Evolutionary conservation across 139 green algal species (phyloP), one percentile per base, ranked within the genome.

Genomic region (Tetratostichococcus sp.): DNA sequence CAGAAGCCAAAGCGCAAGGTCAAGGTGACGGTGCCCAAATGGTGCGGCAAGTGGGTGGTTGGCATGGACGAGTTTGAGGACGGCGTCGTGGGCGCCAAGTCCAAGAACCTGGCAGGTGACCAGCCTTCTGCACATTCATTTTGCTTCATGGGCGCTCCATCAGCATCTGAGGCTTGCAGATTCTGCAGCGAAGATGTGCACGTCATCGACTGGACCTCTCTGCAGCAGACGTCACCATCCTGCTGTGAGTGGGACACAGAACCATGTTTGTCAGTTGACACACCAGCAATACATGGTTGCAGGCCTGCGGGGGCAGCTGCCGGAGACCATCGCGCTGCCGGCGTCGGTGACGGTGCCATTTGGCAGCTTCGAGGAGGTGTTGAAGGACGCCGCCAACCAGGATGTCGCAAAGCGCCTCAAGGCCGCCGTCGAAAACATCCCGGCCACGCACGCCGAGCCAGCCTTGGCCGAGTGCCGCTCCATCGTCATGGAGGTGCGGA

Each of bases 1-100:
- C 30, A 39, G 59, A 67, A 25, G 19, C 50, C 50, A 23, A 62
- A 75, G 57, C 58, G 31, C 26, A 86, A 86, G 31, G 75, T 93
- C 35, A 83, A 74, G 28, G 85, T 93, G 28, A 78, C 67, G 30
- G 81, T 92, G n/a, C 91, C 92, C 34, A 66, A 72, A 26, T 91
- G 83, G 83, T 87, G 80, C 75, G 94, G 94, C 72, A 93, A 95
- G 79, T 98, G 89, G 85, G 90, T 90, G 39, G 84, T 99, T 30
- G 43, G 72, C 59, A 94, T 97, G 85, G 85, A 94, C 50, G 91
- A 91, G 65, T 99, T 95, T 80, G 81, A 76, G 39, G 73, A 94
- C 67, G 92, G 88, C 30, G 84, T 97, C 59, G 96, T 99, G 73
- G 96, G 96, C 28, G 96, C 96, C 76, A 99, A 99, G 88, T 92